Conservation (phyloP, 164 flowering plant genomes). For the Annona squamosa region DNA sequence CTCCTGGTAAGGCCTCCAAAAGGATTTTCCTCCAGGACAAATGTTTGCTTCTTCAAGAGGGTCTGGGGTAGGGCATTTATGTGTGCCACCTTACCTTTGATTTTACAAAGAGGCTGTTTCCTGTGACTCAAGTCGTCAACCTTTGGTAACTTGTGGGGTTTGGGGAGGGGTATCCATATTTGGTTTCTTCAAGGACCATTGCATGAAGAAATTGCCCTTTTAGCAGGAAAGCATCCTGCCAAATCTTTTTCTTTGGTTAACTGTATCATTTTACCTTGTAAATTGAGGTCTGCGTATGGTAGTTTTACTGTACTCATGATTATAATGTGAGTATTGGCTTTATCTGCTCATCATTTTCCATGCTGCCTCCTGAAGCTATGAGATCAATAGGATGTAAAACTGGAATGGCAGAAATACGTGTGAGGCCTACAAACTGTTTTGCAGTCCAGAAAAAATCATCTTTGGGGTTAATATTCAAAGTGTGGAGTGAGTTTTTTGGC, state of each 20-base stretch:
- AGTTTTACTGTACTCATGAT: too few relatives aligned
- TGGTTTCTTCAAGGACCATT: background rate
- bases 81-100: background rate
- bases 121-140: background rate
- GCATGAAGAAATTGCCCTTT: too few relatives aligned
- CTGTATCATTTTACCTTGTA: background rate
- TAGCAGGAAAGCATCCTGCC: background rate
- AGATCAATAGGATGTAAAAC: background rate
- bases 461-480: background rate
- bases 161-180: too few relatives aligned
- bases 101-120: background rate
- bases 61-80: too few relatives aligned
- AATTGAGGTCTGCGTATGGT: background rate
- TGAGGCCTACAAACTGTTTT: background rate
- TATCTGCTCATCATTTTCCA: too few relatives aligned
- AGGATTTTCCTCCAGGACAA: background rate
- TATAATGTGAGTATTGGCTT: too few relatives aligned
- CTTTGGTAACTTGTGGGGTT: too few relatives aligned
- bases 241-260: background rate
- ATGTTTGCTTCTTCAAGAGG: too few relatives aligned
- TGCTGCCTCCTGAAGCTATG: too few relatives aligned
- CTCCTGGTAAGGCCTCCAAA: conserved; percentile 65
- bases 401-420: background rate
- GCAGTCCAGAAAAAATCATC: background rate
- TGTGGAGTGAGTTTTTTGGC: background rate